A percentile compares a stretch with the other conserved stretches of the same genome.
phyloP scores from a whole-genome alignment of 148 eudicot genomes.

The Rhododendron vialii region DNA sequence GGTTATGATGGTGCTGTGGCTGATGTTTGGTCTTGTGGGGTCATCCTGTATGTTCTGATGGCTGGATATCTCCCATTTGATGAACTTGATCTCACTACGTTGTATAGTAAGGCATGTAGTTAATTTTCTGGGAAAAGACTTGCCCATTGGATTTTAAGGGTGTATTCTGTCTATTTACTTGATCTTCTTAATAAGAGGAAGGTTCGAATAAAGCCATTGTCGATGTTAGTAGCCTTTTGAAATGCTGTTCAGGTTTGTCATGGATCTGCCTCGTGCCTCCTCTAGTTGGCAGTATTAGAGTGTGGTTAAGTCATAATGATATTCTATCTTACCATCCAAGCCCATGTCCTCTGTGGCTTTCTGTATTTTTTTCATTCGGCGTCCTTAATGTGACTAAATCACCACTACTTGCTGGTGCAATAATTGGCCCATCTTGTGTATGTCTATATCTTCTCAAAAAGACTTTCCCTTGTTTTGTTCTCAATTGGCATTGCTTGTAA shows the following conservation, averaged over 20 bases:
- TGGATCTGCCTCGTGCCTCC: neutral
- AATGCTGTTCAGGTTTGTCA: neutral
- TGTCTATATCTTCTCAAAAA: neutral
- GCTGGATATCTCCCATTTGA: slow-evolving; percentile 98
- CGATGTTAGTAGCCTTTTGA: neutral
- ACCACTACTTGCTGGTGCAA: neutral
- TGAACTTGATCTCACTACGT: slow-evolving; percentile 87
- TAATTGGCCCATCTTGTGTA: neutral
- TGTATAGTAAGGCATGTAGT: slow-evolving; percentile 82
- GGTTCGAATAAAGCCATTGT: neutral
- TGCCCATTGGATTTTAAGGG: neutral
- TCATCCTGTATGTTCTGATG: slow-evolving; percentile 83
- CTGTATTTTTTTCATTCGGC: neutral
- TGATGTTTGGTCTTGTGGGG: slow-evolving; percentile 99
- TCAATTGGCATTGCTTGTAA: neutral
- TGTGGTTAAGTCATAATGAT: neutral
- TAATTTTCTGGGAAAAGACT: neutral
- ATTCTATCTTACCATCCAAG: neutral
- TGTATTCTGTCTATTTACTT: neutral
- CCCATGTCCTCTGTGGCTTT: neutral
- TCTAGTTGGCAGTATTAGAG: neutral
- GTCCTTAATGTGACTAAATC: neutral
- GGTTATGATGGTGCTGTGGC: slow-evolving; percentile 97
- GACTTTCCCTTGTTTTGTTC: neutral
- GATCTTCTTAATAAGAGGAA: neutral